Percentiles rank a stretch among this genome's conserved stretches.
These are phyloP conservation scores for Blastobotrys ciferrii DNA, from an alignment of 1,139 yeast genomes.

Conservation along the genomic window DNA sequence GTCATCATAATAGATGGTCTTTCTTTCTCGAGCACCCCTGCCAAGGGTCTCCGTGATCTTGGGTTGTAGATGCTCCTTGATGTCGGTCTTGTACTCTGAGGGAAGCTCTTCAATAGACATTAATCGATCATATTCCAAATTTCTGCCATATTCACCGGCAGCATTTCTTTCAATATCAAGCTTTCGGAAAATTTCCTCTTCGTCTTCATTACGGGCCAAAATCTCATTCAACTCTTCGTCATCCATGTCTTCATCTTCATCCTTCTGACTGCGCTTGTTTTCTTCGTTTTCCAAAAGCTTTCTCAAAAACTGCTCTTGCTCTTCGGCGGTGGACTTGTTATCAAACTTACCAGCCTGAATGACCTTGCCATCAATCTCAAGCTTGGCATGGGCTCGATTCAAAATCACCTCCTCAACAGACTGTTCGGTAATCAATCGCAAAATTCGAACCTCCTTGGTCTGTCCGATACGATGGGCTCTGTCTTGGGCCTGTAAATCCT, in stretches of 20 bases:
- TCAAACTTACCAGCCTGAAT: constrained; percentile 99
- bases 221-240: constrained; percentile 80
- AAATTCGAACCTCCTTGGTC: constrained; percentile 90
- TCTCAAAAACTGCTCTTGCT: constrained; percentile 90
- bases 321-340: constrained; percentile 93
- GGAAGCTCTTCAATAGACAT: constrained; percentile 75
- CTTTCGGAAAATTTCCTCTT: constrained; percentile 57
- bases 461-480: constrained; percentile 98
- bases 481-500: constrained; percentile 97
- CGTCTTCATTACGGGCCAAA: constrained; percentile 79
- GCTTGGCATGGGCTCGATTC: constrained; percentile 89
- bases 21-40: constrained; percentile 79
- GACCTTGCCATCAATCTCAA: constrained; percentile 96
- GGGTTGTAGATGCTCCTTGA: constrained; percentile 49
- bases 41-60: constrained; percentile 41
- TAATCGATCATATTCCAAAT: constrained; percentile 49
- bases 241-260: constrained; percentile 58
- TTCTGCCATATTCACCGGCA: constrained; percentile 42
- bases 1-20: constrained; percentile 80
- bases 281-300: constrained; percentile 81
- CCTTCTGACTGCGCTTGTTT: constrained; percentile 44
- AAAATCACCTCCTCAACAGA: constrained; percentile 93
- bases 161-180: constrained; percentile 68
- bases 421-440: constrained; percentile 86
- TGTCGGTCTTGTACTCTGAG: constrained; percentile 71